Evolutionary conservation across 139 green algal genomes (phyloP).

Genomic region (Haematococcus lacustris): DNA sequence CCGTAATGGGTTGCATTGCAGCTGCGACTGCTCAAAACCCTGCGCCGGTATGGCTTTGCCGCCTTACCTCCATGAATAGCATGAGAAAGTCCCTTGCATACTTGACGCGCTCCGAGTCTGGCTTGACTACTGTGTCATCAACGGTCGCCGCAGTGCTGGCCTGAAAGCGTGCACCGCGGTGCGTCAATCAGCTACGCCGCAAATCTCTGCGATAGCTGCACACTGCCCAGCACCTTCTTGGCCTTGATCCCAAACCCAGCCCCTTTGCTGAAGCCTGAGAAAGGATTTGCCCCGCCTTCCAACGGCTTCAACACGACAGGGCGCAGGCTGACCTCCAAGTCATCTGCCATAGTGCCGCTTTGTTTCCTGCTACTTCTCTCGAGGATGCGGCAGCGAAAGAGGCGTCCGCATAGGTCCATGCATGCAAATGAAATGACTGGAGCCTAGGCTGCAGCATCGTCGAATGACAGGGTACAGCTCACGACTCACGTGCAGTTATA

Average conservation of each 20-base stretch:
- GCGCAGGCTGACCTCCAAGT: slow-evolving; percentile 29
- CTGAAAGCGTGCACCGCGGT: slow-evolving; percentile 4
- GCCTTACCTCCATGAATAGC: slow-evolving; percentile 60
- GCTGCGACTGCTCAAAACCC: no score
- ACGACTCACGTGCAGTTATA: no score
- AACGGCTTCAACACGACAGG: slow-evolving; percentile 52
- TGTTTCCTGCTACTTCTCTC: neutral
- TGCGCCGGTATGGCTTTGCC: no score
- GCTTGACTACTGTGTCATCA: slow-evolving; percentile 38
- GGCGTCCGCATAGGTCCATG: no score
- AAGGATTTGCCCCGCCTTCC: slow-evolving; percentile 56
- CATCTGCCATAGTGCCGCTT: slow-evolving; percentile 2
- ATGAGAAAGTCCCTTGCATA: slow-evolving; percentile 69
- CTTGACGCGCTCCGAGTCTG: slow-evolving; percentile 45
- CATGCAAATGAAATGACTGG: no score
- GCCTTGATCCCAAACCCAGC: slow-evolving; percentile 46
- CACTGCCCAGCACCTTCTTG: no score
- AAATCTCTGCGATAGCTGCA: no score
- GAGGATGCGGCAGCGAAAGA: no score
- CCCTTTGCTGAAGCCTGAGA: slow-evolving; percentile 62
- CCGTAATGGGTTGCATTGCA: no score
- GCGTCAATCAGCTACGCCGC: no score
- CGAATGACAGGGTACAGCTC: no score
- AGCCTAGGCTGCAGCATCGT: no score
- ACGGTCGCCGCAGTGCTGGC: neutral